Evolutionary conservation across 305 asterid species (phyloP), one percentile per base, ranked within the genome.

Genomic region (Caryopteris hybrid): DNA sequence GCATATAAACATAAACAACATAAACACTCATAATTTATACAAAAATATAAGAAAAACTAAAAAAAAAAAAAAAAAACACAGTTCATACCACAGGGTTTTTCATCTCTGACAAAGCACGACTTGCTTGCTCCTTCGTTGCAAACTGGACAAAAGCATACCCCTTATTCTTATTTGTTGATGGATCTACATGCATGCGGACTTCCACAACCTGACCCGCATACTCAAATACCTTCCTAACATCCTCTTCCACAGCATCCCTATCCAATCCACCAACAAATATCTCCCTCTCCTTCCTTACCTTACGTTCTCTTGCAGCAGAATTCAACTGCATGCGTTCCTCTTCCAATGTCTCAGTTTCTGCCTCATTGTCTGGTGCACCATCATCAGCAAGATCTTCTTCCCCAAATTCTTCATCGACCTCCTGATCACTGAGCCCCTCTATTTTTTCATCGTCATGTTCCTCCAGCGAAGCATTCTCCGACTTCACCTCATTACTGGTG

Each of bases 181-280:
- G 74, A 71, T 86, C 88, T 78, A 72, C 79, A 63, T 77, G 80
- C 65, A 86, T 73, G 47, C 93, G 81, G 58, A 86, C 85, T 60
- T 75, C 87, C 72, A 86, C 79, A 8, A 84, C 85, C 76, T 84
- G 85, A 66, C 90, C 90, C 25, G 85, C 90, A 79, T 86, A 53
- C 68, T 77, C 77, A 23, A 84, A 86, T 42, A 80, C 93, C 83
- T 74, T 84, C 59, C 79, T 82, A 54, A 86, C 61, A 73, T 84
- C 90, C 67, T 75, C 90, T 68, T 84, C 90, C 33, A 65, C 66
- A 66, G 81, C 88, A 72, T 84, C 86, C 41, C 87, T 75, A 70
- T 86, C 93, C 79, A 86, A 73, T 33, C 90, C 93, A 75, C 90
- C 88, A 71, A 86, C 88, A 70, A 86, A 86, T 66, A 86, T 62